These are phyloP conservation scores for Hemisphaericaspora xylofermentans DNA, from an alignment of 1,139 yeast species.

Conservation along the genomic window DNA sequence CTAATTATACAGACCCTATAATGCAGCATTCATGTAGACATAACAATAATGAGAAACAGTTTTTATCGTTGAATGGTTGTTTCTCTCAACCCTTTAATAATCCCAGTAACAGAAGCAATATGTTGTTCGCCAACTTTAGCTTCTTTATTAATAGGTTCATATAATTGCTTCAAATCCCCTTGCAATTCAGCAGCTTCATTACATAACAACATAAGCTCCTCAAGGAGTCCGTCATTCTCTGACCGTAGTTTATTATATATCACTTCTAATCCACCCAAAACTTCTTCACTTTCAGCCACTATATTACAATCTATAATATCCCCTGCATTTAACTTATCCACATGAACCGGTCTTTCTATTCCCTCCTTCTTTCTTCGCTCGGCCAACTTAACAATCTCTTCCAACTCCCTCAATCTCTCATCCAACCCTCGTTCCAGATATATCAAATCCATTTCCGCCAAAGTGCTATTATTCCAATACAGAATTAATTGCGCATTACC, in stretches of 20 bases:
- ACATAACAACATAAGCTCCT: slow-evolving; percentile 24
- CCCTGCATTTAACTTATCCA: slow-evolving; percentile 33
- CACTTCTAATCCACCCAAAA: slow-evolving; percentile 31
- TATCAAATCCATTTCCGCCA: slow-evolving; percentile 64
- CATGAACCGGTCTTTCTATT: slow-evolving; percentile 23
- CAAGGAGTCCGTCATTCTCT: slow-evolving; percentile 35
- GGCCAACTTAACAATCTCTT: slow-evolving; percentile 61
- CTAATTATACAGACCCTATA: not conserved
- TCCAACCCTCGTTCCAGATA: slow-evolving; percentile 62
- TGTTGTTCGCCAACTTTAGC: slow-evolving; percentile 9
- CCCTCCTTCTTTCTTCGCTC: slow-evolving; percentile 25
- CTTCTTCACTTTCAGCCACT: slow-evolving; percentile 22
- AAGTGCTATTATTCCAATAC: slow-evolving; percentile 60
- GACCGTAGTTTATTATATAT: slow-evolving; percentile 37
- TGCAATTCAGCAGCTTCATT: slow-evolving; percentile 11
- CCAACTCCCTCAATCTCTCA: slow-evolving; percentile 60
- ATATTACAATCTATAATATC: slow-evolving; percentile 37
- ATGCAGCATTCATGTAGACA: too few relatives aligned
- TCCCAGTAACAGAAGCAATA: not conserved
- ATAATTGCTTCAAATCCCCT: not conserved
- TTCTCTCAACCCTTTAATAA: not conserved
- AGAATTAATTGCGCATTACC: slow-evolving; percentile 62
- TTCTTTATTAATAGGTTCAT: slow-evolving; percentile 25
- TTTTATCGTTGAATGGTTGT: too few relatives aligned
- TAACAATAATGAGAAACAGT: too few relatives aligned